Base-by-base conservation (phyloP, 1,139 yeast genomes). In the Diutina ranongensis region DNA sequence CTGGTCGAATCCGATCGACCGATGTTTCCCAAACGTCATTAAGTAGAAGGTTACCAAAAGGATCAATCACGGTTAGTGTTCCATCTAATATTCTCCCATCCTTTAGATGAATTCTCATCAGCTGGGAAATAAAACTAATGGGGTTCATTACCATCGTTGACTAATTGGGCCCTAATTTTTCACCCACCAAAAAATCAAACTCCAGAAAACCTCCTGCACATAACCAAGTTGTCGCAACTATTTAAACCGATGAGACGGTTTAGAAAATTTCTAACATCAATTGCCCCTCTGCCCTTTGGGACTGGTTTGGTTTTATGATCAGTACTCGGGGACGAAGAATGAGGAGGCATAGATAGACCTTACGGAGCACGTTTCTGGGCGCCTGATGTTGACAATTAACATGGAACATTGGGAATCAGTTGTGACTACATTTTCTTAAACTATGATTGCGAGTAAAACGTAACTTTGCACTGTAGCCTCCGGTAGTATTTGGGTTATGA, bases 401-500 rank as follows among this genome's bases (percentile, higher is more conserved):
- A 59, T 71, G 75, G 71, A 62, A 67, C 67, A 67, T 62, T 70
- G 74, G 76, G 76, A 71, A 71, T 71, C 76, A 71, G 76, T 70
- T 70, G 75, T 66, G 73, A 61, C 75, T 68, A 70, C 62, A 70
- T 63, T 36, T 36, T 15, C 18, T 45, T 33, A 25, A 35, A 25
- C 15, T n/a, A n/a, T n/a, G n/a, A n/a, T n/a, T n/a, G n/a, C n/a
- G n/a, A n/a, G n/a, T n/a, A n/a, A n/a, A n/a, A 35, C 22, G 46
- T 40, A 16, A 21, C 18, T 8, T 19, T 8, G 5, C 8, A 19
- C n/a, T n/a, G n/a, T n/a, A n/a, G n/a, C n/a, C n/a, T n/a, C n/a
- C n/a, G n/a, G n/a, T n/a, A n/a, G n/a, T n/a, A n/a, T n/a, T n/a
- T n/a, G n/a, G n/a, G n/a, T n/a, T n/a, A n/a, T n/a, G n/a, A n/a